phyloP scores from a whole-genome alignment of 306 rosid species.

The Spatholobus suberectus region DNA sequence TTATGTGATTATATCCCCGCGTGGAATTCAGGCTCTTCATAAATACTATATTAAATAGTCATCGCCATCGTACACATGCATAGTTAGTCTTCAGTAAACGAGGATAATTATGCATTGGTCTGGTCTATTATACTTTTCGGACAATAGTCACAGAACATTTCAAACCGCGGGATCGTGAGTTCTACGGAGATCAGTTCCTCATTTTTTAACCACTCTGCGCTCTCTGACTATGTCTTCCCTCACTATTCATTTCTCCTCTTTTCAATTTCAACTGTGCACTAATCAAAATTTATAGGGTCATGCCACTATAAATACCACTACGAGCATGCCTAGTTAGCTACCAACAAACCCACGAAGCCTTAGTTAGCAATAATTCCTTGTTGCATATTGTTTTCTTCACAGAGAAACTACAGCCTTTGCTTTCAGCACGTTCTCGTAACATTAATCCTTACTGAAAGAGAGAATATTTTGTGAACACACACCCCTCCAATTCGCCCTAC shows the following conservation, averaged over 20 bases:
- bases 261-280: not conserved
- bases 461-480: not conserved
- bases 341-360: not conserved
- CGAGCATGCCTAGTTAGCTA: not conserved
- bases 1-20: no score
- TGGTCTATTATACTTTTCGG: not conserved
- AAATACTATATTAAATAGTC: not conserved
- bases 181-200: not conserved
- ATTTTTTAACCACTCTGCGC: not conserved
- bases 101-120: not conserved
- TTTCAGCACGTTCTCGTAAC: not conserved
- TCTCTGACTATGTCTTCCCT: slow-evolving; percentile 33
- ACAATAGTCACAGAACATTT: not conserved
- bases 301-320: slow-evolving; percentile 5
- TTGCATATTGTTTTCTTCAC: not conserved
- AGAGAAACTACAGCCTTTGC: not conserved
- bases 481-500: not conserved
- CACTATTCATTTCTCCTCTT: not conserved
- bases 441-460: not conserved
- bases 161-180: not conserved
- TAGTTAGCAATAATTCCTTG: not conserved
- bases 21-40: not conserved
- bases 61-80: not conserved
- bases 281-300: not conserved
- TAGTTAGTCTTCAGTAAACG: not conserved